These are phyloP conservation scores for Picea engelmannii DNA, from an alignment of 83 land plant genomes.

Conservation along the genomic window DNA sequence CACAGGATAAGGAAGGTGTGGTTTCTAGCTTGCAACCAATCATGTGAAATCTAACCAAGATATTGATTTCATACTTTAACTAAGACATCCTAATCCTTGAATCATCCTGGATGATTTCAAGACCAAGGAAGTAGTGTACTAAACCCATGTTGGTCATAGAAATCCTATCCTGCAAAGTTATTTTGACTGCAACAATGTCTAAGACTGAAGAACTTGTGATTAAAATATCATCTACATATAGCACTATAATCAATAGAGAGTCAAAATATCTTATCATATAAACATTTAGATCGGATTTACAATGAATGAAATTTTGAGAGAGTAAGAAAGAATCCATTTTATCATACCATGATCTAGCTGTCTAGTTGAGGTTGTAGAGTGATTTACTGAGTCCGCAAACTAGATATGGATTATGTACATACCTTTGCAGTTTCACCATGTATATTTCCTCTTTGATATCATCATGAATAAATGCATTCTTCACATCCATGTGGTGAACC, in stretches of 20 bases:
- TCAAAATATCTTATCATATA: background rate
- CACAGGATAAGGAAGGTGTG: too few relatives aligned
- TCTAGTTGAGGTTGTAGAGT: background rate
- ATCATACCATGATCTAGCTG: background rate
- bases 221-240: background rate
- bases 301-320: background rate
- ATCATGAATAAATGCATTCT: background rate
- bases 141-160: too few relatives aligned
- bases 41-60: too few relatives aligned
- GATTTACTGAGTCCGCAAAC: background rate
- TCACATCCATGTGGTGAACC: background rate
- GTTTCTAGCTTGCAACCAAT: too few relatives aligned
- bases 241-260: background rate
- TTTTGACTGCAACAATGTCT: background rate
- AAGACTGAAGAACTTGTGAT: background rate
- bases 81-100: too few relatives aligned
- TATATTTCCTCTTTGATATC: background rate
- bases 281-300: background rate
- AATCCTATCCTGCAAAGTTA: too few relatives aligned
- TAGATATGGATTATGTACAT: background rate
- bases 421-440: background rate
- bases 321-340: background rate
- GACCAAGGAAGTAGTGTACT: background rate
- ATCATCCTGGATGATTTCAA: background rate
- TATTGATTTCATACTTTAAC: too few relatives aligned